These are phyloP conservation scores for Haematococcus sp. DNA, from an alignment of 139 green algal species.

Conservation along the genomic window DNA sequence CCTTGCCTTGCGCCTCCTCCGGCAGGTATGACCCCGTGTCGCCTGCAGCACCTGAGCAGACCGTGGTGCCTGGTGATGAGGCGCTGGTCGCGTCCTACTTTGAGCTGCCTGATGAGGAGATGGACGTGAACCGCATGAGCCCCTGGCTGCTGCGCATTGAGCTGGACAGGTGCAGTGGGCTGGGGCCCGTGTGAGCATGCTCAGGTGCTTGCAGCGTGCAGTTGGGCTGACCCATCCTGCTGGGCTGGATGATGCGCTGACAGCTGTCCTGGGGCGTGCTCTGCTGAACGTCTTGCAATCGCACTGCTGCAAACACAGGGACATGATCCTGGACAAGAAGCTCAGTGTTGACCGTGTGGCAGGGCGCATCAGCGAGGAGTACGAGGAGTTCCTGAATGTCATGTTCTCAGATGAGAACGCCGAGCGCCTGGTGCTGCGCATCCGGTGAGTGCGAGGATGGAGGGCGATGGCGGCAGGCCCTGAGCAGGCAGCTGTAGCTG, in stretches of 20 bases:
- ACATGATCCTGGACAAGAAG: conserved; percentile 96
- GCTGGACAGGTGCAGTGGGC: conserved; percentile 81
- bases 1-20: too few species aligned
- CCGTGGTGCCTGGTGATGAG: conserved; percentile 87
- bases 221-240: too few species aligned
- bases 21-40: conserved; percentile 53
- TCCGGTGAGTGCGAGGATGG: conserved; percentile 16
- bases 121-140: conserved; percentile 70
- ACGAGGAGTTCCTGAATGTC: conserved; percentile 87
- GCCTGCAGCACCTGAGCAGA: conserved; percentile 45
- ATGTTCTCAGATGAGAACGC: conserved; percentile 98
- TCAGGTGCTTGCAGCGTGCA: background rate
- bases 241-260: too few species aligned
- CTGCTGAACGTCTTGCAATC: background rate
- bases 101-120: conserved; percentile 75
- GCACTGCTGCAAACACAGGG: too few species aligned
- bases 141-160: conserved; percentile 98
- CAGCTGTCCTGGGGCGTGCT: too few species aligned
- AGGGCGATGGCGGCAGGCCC: background rate
- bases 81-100: conserved; percentile 58
- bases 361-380: conserved; percentile 54
- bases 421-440: conserved; percentile 86
- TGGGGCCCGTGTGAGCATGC: background rate
- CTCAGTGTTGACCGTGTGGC: conserved; percentile 22
- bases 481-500: too few species aligned